Base-by-base conservation (phyloP, 805 yeast species). In the Hemisphaericaspora nanyangensis region DNA sequence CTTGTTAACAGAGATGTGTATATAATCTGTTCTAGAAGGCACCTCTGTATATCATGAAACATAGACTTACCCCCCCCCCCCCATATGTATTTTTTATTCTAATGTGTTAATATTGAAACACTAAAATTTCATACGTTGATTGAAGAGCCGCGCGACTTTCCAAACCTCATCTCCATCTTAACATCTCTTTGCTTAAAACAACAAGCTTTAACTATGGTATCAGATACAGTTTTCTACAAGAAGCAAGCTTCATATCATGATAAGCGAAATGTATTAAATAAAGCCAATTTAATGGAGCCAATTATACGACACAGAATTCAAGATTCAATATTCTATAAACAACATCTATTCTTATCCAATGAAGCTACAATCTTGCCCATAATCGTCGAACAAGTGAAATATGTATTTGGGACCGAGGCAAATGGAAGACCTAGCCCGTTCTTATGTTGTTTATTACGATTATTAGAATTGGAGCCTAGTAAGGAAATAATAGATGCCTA, bases 401-500 rank as follows among this genome's bases (percentile, higher is more conserved):
- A 67, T 35, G 58, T 86, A 4, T 91, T 87, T 0, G 82, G 85
- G 0, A 61, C 74, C n/a, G 76, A 74, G 36, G 63, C 70, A 12
- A 65, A 63, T 17, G 78, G 79, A 24, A 60, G 77, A 44, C 93
- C 95, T 0, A 68, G 84, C 13, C 82, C 80, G 11, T 88, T 87
- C 49, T 55, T 86, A n/a, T 81, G 95, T 52, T 69, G 95, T 32
- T 58, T 88, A 25, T 77, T 87, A 52, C 79, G 91, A 46, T 56
- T 91, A 42, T 67, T 90, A 4, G 95, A 91, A 57, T 59, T 93
- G 13, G 78, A 78, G 45, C 97, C 97, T 0, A 50, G 71, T 1
- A 51, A 54, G 8, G 85, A 78, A 4, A 76, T 86, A 4, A 53
- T 85, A 2, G 53, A 63, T 13, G 72, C 79, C 38, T 72, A 76